Evolutionary conservation across 352 stramenopile species (phyloP), one percentile per base, ranked within the genome.

Genomic region (Globisporangium parvum): DNA sequence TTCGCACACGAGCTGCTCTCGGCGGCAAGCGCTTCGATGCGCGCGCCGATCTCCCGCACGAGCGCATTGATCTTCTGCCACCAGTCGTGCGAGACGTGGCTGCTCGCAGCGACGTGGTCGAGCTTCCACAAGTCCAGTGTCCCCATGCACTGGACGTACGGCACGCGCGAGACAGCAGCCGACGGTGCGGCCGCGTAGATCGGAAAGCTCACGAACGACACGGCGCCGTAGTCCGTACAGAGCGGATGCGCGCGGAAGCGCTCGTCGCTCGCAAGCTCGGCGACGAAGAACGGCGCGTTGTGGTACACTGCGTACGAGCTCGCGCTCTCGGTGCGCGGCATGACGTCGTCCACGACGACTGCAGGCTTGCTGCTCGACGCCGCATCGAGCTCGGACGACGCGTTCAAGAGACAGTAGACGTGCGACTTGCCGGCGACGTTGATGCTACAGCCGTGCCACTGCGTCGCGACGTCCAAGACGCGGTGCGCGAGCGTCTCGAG

Each of bases 231-330:
- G 17, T 93, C 83, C 0, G 75, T 80, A 44, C 74, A 68, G 2
- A 93, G 63, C 28, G 83, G 83, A 53, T 91, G 83, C 0, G 73
- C 80, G 26, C 69, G 75, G 55, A 93, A 82, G 9, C 83, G 83
- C 9, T 66, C 64, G 55, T 93, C 83, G 6, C 77, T 59, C 28
- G 68, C 68, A 46, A 87, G 66, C 37, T 91, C 75, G 0, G 69
- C 47, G 24, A 93, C 77, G 57, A 93, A 89, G 53, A 93, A 87
- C 1, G 77, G 67, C 1, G 67, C 52, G n/a, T 71, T 59, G 63
- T 93, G 72, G 59, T 80, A 81, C 26, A 92, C 60, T 0, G 75
- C 77, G 63, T 91, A 88, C 6, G 73, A 67, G 31, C 78, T 89
- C 4, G 83, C 70, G n/a, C 70, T 81, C 53, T 91, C 82, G 12